Percentiles rank a stretch among this genome's conserved stretches.
phyloP scores from a whole-genome alignment of 2,329 filamentous ascomycete genomes.

The Neopestalotiopsis clavispora region DNA sequence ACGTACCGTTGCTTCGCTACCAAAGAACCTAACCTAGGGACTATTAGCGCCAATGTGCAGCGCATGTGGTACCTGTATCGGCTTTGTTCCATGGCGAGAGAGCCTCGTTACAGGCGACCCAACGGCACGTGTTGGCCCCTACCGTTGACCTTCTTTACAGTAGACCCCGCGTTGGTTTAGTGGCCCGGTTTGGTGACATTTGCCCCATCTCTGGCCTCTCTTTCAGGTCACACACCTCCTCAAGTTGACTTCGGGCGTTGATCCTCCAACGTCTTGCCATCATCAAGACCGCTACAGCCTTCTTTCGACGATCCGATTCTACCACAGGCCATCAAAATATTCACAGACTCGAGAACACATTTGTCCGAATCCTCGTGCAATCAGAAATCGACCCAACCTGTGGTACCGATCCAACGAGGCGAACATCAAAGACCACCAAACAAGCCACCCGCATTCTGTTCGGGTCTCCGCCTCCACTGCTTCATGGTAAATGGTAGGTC shows the following conservation, averaged over 20 bases:
- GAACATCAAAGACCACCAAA: neutral
- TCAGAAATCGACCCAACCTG: neutral
- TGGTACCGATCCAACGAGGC: neutral
- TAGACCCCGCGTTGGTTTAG: slow-evolving; percentile 1
- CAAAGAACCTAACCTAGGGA: too few relatives aligned
- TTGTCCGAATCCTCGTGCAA: neutral
- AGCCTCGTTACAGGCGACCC: neutral
- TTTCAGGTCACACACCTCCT: slow-evolving; percentile 1
- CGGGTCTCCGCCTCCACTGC: slow-evolving; percentile 1
- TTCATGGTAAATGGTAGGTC: slow-evolving; percentile 18
- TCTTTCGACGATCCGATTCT: neutral
- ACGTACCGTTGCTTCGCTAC: too few relatives aligned
- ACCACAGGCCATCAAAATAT: neutral
- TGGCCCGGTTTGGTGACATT: neutral
- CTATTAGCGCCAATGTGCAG: neutral
- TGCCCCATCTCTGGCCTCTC: neutral
- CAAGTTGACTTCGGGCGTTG: neutral
- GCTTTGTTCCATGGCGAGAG: neutral
- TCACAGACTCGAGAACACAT: neutral
- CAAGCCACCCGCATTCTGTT: neutral
- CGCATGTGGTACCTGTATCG: neutral
- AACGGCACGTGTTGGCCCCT: neutral
- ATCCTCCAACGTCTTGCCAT: slow-evolving; percentile 1
- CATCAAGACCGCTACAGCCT: neutral
- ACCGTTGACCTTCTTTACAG: neutral